These are phyloP conservation scores for Elaphomyces granulatus DNA, from an alignment of 495 filamentous ascomycete species.

Conservation along the genomic window DNA sequence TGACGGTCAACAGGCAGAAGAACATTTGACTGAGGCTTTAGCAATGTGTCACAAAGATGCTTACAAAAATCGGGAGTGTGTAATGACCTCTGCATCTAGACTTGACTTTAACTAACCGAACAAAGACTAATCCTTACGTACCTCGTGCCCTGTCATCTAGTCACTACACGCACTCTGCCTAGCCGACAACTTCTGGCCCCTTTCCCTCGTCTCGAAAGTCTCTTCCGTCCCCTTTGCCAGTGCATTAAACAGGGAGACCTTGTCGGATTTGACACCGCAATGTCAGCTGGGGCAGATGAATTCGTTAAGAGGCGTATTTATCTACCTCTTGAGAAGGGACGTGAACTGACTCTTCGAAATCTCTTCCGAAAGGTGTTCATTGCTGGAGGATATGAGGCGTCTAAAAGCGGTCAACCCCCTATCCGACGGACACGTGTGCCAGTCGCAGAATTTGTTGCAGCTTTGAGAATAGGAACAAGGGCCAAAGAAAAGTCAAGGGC, in stretches of 20 bases:
- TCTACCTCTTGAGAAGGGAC: conserved; percentile 78
- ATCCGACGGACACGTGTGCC: conserved; percentile 64
- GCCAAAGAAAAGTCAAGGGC: conserved; percentile 46
- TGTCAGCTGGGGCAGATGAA: conserved; percentile 64
- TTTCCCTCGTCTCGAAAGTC: conserved; percentile 60
- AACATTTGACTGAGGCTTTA: conserved; percentile 64
- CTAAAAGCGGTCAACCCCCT: conserved; percentile 46
- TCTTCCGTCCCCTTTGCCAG: conserved; percentile 61
- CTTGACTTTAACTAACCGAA: conserved; percentile 14
- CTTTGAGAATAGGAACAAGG: conserved; percentile 38
- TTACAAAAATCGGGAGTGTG: conserved; percentile 63
- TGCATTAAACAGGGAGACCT: conserved; percentile 77
- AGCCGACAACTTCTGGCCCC: conserved; percentile 50
- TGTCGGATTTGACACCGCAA: conserved; percentile 67
- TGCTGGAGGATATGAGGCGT: conserved; percentile 59
- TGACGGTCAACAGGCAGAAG: conserved; percentile 47
- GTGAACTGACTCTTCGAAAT: conserved; percentile 83
- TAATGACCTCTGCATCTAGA: conserved; percentile 3
- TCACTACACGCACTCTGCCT: conserved; percentile 76
- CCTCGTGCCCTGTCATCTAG: conserved; percentile 77
- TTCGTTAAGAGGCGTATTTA: conserved; percentile 95
- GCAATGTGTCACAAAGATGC: conserved; percentile 56
- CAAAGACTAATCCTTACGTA: conserved; percentile 82
- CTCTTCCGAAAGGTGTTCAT: conserved; percentile 82
- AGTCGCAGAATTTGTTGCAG: conserved; percentile 62